Base-by-base conservation (phyloP, 169 alveolate genomes). In the Babesia ovata region DNA sequence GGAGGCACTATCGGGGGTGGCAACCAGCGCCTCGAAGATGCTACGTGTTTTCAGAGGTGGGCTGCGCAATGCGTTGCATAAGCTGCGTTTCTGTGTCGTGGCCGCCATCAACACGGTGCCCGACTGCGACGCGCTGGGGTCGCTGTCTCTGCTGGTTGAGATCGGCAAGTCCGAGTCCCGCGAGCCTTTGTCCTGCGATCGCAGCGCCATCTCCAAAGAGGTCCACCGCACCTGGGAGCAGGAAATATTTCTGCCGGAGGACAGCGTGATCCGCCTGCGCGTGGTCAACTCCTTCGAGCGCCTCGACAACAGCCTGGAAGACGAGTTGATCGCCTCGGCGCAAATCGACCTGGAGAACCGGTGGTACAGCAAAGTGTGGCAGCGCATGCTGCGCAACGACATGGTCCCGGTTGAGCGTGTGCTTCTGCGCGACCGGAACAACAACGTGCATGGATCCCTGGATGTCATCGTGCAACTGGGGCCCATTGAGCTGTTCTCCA, bases 331-430 rank as follows among this genome's bases (percentile, higher is more conserved):
- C n/a, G 97, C 96, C 16, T 86, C 94, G 24, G 95, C 96, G n/a
- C 88, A 79, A 39, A 84, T 94, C 54, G 96, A 94, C 85, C 79
- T 94, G 70, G 94, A 92, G 70, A 94, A 93, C 78, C 74, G 97
- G 52, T 94, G 97, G 98, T 91, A 91, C 74, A 91, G 96, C 54
- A 86, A 85, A 21, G 91, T 86, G 46, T 94, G 98, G 98, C 96
- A 91, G 82, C 88, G 85, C 60, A 88, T 93, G 93, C 84, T 91
- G 93, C 76, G 93, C 63, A 91, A 87, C 62, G 91, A 92, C 70
- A 77, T 63, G 58, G 76, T 94, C 13, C 98, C 98, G 10, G 88
- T 92, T 44, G 98, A 94, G 76, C 91, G 91, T 57, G 84, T 96
- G 11, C 91, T 95, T 29, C 77, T 94, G 65, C 79, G 86, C 58